These are phyloP conservation scores for Setaria viridis DNA, from an alignment of 202 grass and related monocot genomes.

Conservation along the genomic window DNA sequence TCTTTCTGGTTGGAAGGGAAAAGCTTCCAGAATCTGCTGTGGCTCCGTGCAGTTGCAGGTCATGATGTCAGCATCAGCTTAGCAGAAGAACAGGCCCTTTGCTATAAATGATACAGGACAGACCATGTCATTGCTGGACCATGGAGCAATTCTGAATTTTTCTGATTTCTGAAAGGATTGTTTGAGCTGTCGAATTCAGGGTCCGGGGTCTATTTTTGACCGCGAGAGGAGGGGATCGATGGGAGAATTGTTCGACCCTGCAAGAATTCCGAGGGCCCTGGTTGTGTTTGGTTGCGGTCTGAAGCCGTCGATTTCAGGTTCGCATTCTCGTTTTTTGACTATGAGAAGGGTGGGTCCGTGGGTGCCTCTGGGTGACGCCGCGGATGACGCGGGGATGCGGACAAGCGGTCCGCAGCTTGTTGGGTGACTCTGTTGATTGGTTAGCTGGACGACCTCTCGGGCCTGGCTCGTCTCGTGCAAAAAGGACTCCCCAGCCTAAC, in stretches of 20 bases:
- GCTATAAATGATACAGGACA: not conserved
- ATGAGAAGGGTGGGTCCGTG: too few relatives aligned
- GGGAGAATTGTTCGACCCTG: too few relatives aligned
- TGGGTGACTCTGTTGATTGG: too few relatives aligned
- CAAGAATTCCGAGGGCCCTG: too few relatives aligned
- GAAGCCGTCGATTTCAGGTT: not conserved
- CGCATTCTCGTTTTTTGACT: conserved; percentile 1
- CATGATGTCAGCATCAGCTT: not conserved
- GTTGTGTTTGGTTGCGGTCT: not conserved
- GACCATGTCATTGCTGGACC: not conserved
- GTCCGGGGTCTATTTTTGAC: not conserved
- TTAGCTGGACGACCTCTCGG: too few relatives aligned
- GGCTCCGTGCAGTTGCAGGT: not conserved
- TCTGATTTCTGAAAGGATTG: not conserved
- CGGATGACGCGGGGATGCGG: not conserved
- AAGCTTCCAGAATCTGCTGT: not conserved
- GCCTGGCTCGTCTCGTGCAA: too few relatives aligned
- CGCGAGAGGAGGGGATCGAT: not conserved
- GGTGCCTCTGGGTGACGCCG: not conserved
- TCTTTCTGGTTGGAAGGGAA: conserved; percentile 38
- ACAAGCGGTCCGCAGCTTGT: not conserved
- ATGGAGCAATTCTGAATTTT: not conserved
- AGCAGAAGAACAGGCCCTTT: not conserved
- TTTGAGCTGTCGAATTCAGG: not conserved
- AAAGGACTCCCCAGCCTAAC: too few relatives aligned